Evolutionary conservation across 73 alveolate genomes (phyloP).

Genomic region (Effrenium voratum): DNA sequence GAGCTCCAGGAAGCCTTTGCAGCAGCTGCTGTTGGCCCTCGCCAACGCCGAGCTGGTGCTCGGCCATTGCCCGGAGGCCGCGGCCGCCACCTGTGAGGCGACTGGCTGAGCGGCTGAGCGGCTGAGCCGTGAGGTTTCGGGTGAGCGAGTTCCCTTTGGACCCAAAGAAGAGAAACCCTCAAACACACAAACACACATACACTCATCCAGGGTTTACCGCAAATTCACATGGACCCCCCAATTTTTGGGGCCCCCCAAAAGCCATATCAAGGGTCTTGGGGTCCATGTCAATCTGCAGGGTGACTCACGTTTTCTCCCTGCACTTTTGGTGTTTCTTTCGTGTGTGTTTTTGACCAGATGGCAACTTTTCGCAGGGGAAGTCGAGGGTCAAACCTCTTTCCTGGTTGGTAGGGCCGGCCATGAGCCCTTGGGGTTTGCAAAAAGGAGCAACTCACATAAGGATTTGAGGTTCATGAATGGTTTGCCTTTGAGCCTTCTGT

Average conservation of each 20-base stretch:
- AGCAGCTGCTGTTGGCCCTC: conserved; percentile 48
- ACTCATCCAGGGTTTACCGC: not conserved
- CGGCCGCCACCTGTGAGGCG: conserved; percentile 32
- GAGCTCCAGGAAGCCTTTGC: conserved; percentile 24
- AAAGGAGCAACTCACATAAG: too few relatives aligned
- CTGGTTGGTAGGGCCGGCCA: too few relatives aligned
- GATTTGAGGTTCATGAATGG: too few relatives aligned
- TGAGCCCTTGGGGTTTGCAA: too few relatives aligned
- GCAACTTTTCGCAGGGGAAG: too few relatives aligned
- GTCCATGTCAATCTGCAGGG: not conserved
- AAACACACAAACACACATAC: not conserved
- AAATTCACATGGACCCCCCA: too few relatives aligned
- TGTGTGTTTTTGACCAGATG: too few relatives aligned
- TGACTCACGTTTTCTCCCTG: too few relatives aligned
- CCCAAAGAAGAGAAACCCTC: not conserved
- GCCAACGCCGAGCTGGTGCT: conserved; percentile 24
- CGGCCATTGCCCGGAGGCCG: not conserved
- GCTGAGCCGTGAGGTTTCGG: not conserved
- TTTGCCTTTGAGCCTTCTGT: too few relatives aligned
- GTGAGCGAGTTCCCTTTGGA: not conserved
- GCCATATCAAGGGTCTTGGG: not conserved
- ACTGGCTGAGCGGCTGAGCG: not conserved
- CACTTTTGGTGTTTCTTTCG: too few relatives aligned
- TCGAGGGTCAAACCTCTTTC: too few relatives aligned
- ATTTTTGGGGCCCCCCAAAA: not conserved